Percentiles rank a stretch among this genome's conserved stretches.
These are phyloP conservation scores for Blepharisma japonicum DNA, from an alignment of 73 alveolate species.

Conservation along the genomic window DNA sequence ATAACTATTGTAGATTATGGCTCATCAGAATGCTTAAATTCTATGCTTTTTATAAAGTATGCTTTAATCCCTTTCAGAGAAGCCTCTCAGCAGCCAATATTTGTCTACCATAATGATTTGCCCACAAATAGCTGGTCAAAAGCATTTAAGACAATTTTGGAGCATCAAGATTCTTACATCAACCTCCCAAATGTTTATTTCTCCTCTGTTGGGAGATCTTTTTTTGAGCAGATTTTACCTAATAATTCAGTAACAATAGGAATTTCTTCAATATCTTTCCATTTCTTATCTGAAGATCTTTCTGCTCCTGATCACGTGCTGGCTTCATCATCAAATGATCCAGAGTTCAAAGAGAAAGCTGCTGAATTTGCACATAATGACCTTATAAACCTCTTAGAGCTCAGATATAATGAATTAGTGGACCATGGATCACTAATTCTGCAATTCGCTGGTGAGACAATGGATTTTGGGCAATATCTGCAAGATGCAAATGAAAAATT, in stretches of 20 bases:
- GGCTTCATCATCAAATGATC: too few relatives aligned
- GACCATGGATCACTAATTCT: too few relatives aligned
- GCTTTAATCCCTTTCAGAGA: neutral
- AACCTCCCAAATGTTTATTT: neutral
- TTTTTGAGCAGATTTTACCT: conserved; percentile 9
- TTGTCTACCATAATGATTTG: neutral
- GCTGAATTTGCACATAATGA: too few relatives aligned
- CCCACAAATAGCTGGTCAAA: conserved; percentile 13
- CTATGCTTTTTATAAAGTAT: neutral
- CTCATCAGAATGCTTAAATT: conserved; percentile 1
- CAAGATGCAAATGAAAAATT: too few relatives aligned
- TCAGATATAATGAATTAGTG: too few relatives aligned
- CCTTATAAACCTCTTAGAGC: too few relatives aligned
- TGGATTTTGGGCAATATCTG: too few relatives aligned
- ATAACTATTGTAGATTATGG: conserved; percentile 10
- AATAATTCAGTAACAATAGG: neutral
- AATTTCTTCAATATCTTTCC: neutral
- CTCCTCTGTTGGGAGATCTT: neutral
- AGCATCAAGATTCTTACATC: neutral
- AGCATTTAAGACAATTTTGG: neutral
- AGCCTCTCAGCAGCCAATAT: neutral
- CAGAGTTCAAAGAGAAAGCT: too few relatives aligned
- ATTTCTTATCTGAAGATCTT: neutral
- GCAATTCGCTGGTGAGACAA: too few relatives aligned
- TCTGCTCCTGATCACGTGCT: too few relatives aligned